Base-by-base conservation (phyloP, 495 filamentous ascomycete genomes). In the Neurospora sp. region DNA sequence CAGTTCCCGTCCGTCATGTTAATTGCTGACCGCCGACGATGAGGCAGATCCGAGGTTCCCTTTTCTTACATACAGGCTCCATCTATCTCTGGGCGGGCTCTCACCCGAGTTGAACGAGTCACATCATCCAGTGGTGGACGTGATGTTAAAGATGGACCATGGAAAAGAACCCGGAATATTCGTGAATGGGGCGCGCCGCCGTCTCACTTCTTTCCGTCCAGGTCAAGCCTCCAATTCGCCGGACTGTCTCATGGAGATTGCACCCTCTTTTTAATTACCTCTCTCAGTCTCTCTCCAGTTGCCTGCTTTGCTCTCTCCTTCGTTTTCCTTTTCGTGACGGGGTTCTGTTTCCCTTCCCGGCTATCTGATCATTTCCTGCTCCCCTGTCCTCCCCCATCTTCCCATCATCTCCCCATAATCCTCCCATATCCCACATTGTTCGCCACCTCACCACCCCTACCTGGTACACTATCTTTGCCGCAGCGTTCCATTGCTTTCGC, bases 361-460 rank as follows among this genome's bases (percentile, higher is more conserved):
- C 44, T 23, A 23, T 87, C 83, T 69, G 81, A 76, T 85, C 86
- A 87, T 40, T 76, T 80, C 77, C 82, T 82, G 78, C 85, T 82
- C 70, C 86, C 83, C 23, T 81, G 83, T 83, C 86, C 85, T 77
- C 84, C 78, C 83, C 84, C 39, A 83, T 82, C 37, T 82, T 83
- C 75, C 84, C 40, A 31, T 71, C 74, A 59, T 48, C 48, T 80
- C 79, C 75, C 76, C 77, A 31, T 73, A 9, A 44, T 44, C 42
- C 14, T n/a, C 42, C 42, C 73, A 18, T 20, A 38, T 44, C 39
- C 48, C 39, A 38, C 70, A 31, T 48, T 71, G 23, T 71, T 71
- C 38, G 38, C 35, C n/a, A 41, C 48, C 39, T 71, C 23, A 48
- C 54, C 27, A 27, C n/a, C 42, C 70, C 31, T 71, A 39, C 31